A percentile compares a stretch with the other conserved stretches of the same genome.
These are phyloP conservation scores for Fusarium sambucinum DNA, from an alignment of 2,329 filamentous ascomycete genomes.

Conservation along the genomic window DNA sequence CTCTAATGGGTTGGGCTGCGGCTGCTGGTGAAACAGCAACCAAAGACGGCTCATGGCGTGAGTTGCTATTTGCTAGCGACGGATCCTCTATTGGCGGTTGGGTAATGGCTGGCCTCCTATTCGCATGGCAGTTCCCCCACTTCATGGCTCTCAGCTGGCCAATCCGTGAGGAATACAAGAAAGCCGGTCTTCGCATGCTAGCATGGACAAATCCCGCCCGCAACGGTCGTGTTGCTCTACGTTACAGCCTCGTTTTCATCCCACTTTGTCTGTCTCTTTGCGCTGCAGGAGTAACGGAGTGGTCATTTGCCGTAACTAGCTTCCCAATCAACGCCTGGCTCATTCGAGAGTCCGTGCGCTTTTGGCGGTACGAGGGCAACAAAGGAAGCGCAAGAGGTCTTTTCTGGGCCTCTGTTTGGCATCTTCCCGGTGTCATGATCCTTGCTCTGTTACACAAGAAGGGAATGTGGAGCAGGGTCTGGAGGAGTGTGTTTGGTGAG, in stretches of 20 bases:
- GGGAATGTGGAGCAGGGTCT: slow-evolving; percentile 88
- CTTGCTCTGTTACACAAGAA: slow-evolving; percentile 94
- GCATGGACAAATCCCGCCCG: slow-evolving; percentile 87
- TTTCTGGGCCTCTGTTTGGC: slow-evolving; percentile 99
- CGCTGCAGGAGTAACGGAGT: slow-evolving; percentile 83
- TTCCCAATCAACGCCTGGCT: slow-evolving; percentile 89
- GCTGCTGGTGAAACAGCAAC: slow-evolving; percentile 90
- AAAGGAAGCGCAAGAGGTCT: slow-evolving; percentile 84
- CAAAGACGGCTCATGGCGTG: slow-evolving; percentile 78
- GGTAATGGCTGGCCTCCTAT: slow-evolving; percentile 85
- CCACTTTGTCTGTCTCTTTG: slow-evolving; percentile 87
- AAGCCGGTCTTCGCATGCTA: slow-evolving; percentile 77
- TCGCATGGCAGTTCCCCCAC: slow-evolving; percentile 98
- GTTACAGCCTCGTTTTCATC: slow-evolving; percentile 88
- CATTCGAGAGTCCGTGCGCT: slow-evolving; percentile 79
- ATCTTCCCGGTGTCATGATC: slow-evolving; percentile 89
- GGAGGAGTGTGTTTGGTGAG: slow-evolving; percentile 73
- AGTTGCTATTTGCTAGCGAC: slow-evolving; percentile 76
- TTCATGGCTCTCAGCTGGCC: slow-evolving; percentile 94
- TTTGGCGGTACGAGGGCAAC: slow-evolving; percentile 83
- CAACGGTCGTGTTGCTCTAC: slow-evolving; percentile 87
- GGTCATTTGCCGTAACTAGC: slow-evolving; percentile 85
- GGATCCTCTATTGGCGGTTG: slow-evolving; percentile 81
- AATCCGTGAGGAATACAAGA: slow-evolving; percentile 89
- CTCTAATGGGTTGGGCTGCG: slow-evolving; percentile 97